Conservation (phyloP, 2,329 filamentous ascomycete species). For the Sclerotinia sclerotiorum region DNA sequence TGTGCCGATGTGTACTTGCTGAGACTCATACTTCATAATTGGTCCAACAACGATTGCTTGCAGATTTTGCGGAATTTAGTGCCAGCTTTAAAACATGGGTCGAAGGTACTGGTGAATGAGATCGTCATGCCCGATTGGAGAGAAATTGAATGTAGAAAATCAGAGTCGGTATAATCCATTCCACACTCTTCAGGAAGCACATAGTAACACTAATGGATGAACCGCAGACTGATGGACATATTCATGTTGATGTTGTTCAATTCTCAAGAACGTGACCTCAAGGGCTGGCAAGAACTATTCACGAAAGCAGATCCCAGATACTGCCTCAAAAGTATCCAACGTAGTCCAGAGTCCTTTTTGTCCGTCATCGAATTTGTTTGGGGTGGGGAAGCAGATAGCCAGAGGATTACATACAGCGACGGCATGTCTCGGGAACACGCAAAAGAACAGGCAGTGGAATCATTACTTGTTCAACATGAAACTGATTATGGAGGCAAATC, state of each 20-base stretch:
- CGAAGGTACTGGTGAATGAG: slow-evolving; percentile 8
- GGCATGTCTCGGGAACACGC: too few species aligned
- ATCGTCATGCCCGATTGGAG: background rate
- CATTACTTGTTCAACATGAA: too few species aligned
- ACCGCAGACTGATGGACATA: background rate
- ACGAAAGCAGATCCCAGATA: slow-evolving; percentile 6
- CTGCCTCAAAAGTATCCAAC: background rate
- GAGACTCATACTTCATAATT: slow-evolving; percentile 8
- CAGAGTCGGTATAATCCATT: background rate
- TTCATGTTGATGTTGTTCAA: slow-evolving; percentile 1
- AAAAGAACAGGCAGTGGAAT: too few species aligned
- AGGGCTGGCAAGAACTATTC: background rate
- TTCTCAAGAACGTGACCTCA: background rate
- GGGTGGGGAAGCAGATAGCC: background rate
- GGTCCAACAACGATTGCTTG: background rate
- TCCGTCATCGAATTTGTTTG: background rate
- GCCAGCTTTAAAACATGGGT: slow-evolving; percentile 10
- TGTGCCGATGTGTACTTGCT: slow-evolving; percentile 12
- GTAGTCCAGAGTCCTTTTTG: background rate
- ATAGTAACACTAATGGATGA: background rate
- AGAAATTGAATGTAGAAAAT: background rate
- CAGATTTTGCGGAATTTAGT: slow-evolving; percentile 1
- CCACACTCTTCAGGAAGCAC: background rate
- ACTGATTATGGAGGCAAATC: too few species aligned
- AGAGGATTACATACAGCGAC: too few species aligned